A percentile compares a stretch with the other conserved stretches of the same genome.
Conservation (phyloP, 2,329 filamentous ascomycete genomes). For the Apiospora marii region DNA sequence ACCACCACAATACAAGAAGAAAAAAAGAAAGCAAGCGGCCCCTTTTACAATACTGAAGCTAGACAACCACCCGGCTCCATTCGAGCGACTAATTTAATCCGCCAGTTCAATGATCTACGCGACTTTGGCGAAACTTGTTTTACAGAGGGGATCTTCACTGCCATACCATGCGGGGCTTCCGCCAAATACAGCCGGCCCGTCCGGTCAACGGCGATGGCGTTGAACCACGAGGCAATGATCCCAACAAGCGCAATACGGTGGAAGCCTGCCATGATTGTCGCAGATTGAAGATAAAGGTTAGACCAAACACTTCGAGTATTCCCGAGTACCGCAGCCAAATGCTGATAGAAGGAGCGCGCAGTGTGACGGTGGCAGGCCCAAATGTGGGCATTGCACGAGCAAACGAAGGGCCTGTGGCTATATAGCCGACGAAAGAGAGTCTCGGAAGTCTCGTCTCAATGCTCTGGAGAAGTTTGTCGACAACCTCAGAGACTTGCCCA, state of each 20-base stretch:
- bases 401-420: constrained; percentile 41
- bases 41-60: neutral
- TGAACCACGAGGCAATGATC: neutral
- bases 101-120: neutral
- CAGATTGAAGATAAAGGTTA: constrained; percentile 25
- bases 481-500: constrained; percentile 34
- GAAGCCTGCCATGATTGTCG: constrained; percentile 28
- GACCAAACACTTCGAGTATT: neutral
- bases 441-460: constrained; percentile 40
- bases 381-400: constrained; percentile 40
- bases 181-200: neutral
- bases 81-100: neutral
- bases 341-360: constrained; percentile 25
- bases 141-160: neutral
- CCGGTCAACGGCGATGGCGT: neutral
- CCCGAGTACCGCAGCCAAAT: neutral
- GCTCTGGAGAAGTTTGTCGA: constrained; percentile 40
- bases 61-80: neutral
- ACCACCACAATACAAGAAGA: neutral
- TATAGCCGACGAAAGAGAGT: constrained; percentile 41
- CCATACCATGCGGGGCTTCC: constrained; percentile 11
- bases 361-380: constrained; percentile 44
- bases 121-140: neutral
- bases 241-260: neutral
- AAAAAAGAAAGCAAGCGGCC: neutral